Evolutionary conservation across 73 alveolate genomes (phyloP).

Genomic region (Stentor coeruleus): DNA sequence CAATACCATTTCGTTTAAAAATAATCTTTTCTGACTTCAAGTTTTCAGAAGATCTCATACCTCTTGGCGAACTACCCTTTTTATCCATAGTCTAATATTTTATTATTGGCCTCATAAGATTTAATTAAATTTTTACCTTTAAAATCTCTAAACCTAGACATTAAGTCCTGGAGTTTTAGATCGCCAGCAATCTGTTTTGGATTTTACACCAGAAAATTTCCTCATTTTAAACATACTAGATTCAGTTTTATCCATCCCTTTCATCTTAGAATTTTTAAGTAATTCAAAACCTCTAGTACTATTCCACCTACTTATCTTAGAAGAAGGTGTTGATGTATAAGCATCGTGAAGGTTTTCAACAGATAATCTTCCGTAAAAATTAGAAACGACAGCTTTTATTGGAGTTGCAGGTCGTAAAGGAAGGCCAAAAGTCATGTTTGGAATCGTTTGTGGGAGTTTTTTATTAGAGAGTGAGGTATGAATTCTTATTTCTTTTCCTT

Average conservation of each 20-base stretch:
- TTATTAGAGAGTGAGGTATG: too few species aligned
- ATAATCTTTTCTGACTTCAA: not conserved
- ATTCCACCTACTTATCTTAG: not conserved
- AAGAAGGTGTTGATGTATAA: too few species aligned
- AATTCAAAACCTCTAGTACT: too few species aligned
- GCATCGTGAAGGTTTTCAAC: too few species aligned
- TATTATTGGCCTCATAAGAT: too few species aligned
- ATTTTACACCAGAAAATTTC: not conserved
- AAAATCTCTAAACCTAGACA: too few species aligned
- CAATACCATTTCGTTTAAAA: too few species aligned
- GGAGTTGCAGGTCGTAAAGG: conserved; percentile 59
- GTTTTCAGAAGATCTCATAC: not conserved
- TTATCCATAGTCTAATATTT: too few species aligned
- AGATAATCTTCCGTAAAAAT: conserved; percentile 70
- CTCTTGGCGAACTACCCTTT: too few species aligned
- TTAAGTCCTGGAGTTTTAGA: too few species aligned
- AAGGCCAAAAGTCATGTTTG: conserved; percentile 31
- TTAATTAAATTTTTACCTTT: too few species aligned
- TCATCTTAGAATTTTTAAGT: not conserved
- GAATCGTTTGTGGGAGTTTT: too few species aligned
- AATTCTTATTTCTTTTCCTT: not conserved
- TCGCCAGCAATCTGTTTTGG: not conserved
- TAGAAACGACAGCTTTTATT: conserved; percentile 60
- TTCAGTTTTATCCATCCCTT: not conserved
- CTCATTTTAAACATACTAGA: not conserved